Evolutionary conservation across 768 basidiomycete genomes (phyloP).

Genomic region (Suillus decipiens): DNA sequence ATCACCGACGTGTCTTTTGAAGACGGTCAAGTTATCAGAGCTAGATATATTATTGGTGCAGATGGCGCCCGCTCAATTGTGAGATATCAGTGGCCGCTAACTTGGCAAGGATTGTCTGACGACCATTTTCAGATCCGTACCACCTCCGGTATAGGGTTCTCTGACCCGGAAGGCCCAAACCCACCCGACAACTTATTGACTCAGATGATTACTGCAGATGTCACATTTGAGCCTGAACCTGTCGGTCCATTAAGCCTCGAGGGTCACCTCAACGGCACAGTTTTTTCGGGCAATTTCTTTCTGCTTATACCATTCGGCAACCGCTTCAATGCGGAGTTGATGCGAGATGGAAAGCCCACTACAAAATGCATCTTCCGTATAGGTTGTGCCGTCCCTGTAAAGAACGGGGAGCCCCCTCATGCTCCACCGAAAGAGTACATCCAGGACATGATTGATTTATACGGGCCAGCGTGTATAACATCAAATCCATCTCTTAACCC

Average conservation of each 20-base stretch:
- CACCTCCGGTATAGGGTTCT: conserved; percentile 42
- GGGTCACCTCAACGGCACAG: conserved; percentile 21
- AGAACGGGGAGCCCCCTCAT: conserved; percentile 32
- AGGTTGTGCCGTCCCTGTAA: conserved; percentile 36
- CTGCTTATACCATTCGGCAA: conserved; percentile 35
- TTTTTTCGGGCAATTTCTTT: conserved; percentile 31
- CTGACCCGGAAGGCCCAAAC: conserved; percentile 40
- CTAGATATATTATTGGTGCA: conserved; percentile 52
- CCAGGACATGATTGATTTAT: conserved; percentile 4
- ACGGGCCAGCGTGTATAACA: conserved; percentile 1
- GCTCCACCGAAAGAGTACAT: conserved; percentile 9
- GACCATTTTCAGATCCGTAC: conserved; percentile 40
- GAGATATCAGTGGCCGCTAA: conserved; percentile 13
- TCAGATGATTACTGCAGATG: conserved; percentile 50
- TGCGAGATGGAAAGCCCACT: neutral
- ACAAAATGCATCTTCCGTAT: conserved; percentile 35
- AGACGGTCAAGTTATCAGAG: conserved; percentile 42
- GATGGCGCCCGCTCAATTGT: conserved; percentile 52
- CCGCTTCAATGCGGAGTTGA: neutral
- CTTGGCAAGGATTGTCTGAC: neutral
- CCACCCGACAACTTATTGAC: conserved; percentile 24
- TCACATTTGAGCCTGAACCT: conserved; percentile 38
- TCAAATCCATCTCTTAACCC: conserved; percentile 6
- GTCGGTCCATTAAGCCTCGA: neutral
- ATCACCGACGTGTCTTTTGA: conserved; percentile 46